phyloP scores from a whole-genome alignment of 202 grass and related monocot species.

The Digitaria exilis region DNA sequence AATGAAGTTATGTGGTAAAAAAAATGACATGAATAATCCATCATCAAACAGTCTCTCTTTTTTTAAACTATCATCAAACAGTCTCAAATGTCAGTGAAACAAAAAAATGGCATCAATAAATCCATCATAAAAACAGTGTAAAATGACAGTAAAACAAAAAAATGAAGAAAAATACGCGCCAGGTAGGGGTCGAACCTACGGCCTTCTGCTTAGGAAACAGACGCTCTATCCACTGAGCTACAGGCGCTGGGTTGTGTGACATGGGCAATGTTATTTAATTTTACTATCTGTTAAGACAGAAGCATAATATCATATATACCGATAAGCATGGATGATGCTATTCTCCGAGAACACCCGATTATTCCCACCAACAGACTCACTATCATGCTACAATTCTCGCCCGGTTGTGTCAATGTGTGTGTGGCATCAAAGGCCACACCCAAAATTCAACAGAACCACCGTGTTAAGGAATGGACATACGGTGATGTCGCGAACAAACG shows the following conservation, averaged over 20 bases:
- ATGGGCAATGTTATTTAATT: too few species aligned
- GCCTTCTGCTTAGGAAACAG: slow-evolving; percentile 89
- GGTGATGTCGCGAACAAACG: neutral
- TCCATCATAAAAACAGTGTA: too few species aligned
- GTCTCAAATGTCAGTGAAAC: neutral
- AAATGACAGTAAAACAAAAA: too few species aligned
- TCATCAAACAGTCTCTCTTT: too few species aligned
- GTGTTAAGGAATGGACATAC: slow-evolving; percentile 53
- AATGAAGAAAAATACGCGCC: neutral
- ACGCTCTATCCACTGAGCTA: slow-evolving; percentile 99
- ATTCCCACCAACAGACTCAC: neutral
- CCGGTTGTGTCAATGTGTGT: neutral
- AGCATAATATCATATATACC: neutral
- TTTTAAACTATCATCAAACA: too few species aligned
- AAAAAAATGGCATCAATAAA: too few species aligned
- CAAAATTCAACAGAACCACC: slow-evolving; percentile 27
- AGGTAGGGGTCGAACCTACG: slow-evolving; percentile 55
- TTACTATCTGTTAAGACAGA: too few species aligned
- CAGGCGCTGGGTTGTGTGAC: too few species aligned
- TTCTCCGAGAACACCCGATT: neutral
- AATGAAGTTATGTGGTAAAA: too few species aligned
- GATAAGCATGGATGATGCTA: neutral
- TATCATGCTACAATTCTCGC: neutral
- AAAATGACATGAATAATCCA: neutral
- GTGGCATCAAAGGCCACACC: neutral